phyloP scores from a whole-genome alignment of 2,329 filamentous ascomycete genomes.

The Aschersonia sp. region DNA sequence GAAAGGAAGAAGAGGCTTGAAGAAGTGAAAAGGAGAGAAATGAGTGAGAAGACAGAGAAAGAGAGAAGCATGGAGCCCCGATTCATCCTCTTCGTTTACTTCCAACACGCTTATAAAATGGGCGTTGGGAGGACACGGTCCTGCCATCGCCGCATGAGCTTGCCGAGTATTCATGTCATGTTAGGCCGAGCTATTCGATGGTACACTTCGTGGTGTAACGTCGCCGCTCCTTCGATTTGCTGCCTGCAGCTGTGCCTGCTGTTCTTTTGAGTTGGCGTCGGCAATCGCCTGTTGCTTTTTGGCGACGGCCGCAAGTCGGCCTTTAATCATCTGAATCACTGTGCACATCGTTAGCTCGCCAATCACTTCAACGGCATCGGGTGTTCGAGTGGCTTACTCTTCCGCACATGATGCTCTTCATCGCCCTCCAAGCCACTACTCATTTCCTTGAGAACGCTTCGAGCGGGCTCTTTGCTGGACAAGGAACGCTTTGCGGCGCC shows the following conservation, averaged over 20 bases:
- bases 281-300: constrained; percentile 49
- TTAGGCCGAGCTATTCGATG: constrained; percentile 27
- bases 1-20: background rate
- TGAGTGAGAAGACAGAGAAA: no score
- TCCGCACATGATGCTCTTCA: constrained; percentile 58
- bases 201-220: constrained; percentile 38
- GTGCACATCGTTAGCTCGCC: constrained; percentile 9
- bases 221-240: constrained; percentile 39
- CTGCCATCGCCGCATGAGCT: background rate
- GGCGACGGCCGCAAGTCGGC: constrained; percentile 38
- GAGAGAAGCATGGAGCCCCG: no score
- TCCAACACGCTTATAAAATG: no score
- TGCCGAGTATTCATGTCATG: background rate
- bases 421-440: constrained; percentile 45
- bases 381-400: constrained; percentile 37
- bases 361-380: background rate
- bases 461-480: constrained; percentile 25
- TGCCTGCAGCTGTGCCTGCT: constrained; percentile 26
- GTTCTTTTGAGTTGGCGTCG: constrained; percentile 35
- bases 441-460: constrained; percentile 17
- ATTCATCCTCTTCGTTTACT: no score
- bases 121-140: background rate
- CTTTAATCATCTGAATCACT: constrained; percentile 50
- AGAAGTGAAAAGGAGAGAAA: background rate
- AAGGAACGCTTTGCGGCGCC: constrained; percentile 17